phyloP scores from a whole-genome alignment of 331 rosid species.

The Arachis monticola region DNA sequence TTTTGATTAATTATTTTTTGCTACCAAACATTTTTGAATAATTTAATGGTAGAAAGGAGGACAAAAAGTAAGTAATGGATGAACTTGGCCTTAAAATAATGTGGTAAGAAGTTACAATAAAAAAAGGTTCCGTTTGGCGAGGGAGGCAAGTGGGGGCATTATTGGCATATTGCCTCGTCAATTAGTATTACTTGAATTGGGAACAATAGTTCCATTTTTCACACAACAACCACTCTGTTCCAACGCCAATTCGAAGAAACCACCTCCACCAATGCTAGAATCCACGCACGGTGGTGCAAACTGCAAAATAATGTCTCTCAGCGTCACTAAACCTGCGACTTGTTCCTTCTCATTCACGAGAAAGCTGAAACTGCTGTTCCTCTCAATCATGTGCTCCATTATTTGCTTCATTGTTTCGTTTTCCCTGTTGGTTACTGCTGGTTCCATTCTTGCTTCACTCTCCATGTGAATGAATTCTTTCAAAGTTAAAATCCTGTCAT shows the following conservation, averaged over 20 bases:
- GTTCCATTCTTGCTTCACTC: constrained; percentile 53
- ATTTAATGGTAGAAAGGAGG: background rate
- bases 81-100: constrained; percentile 1
- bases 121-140: too few relatives aligned
- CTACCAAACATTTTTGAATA: too few relatives aligned
- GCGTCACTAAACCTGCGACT: constrained; percentile 53
- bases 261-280: constrained; percentile 61
- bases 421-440: constrained; percentile 53
- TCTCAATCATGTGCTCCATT: constrained; percentile 51
- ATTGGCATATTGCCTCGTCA: constrained; percentile 31
- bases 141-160: too few relatives aligned
- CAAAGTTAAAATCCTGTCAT: constrained; percentile 49
- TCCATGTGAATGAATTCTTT: constrained; percentile 59
- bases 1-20: too few relatives aligned
- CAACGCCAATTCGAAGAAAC: constrained; percentile 67
- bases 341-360: constrained; percentile 50
- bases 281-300: constrained; percentile 72
- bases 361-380: constrained; percentile 57
- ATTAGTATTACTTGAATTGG: constrained; percentile 14
- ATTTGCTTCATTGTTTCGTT: constrained; percentile 56
- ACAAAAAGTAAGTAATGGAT: background rate
- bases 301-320: constrained; percentile 59
- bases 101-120: background rate
- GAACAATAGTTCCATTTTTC: constrained; percentile 49
- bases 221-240: constrained; percentile 71